Evolutionary conservation across 1,284 basidiomycete genomes (phyloP).

Genomic region (Marasmius sp.): DNA sequence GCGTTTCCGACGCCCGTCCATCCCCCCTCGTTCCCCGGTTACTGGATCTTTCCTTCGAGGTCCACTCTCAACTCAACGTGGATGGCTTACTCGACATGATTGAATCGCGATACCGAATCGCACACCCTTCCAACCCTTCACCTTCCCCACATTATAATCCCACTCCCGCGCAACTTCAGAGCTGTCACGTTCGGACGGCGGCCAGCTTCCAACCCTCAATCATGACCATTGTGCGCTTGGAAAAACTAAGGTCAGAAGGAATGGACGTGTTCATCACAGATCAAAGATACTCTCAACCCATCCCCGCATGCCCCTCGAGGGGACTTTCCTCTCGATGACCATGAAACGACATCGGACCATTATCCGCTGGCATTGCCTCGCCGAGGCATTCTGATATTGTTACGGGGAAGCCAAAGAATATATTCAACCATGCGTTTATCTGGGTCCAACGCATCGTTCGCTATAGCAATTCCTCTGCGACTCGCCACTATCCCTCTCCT

Average conservation of each 20-base stretch:
- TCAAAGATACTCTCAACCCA: background rate
- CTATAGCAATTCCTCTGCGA: no score
- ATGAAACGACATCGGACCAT: background rate
- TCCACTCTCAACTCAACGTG: background rate
- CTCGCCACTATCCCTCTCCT: no score
- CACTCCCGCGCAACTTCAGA: background rate
- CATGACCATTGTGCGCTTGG: background rate
- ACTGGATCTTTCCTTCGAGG: background rate
- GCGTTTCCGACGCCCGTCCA: background rate
- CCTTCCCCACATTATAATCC: background rate
- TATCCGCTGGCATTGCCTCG: no score
- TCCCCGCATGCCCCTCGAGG: background rate
- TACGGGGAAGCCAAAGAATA: no score
- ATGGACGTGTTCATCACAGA: constrained; percentile 1
- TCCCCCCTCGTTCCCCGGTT: background rate
- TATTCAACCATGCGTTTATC: no score
- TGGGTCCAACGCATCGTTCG: no score
- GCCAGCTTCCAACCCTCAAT: background rate
- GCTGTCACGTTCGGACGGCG: background rate
- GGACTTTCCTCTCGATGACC: background rate
- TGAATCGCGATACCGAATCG: background rate
- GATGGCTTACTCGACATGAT: background rate
- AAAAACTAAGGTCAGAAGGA: background rate
- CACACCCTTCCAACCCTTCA: background rate
- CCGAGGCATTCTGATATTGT: no score